phyloP scores from a whole-genome alignment of 306 rosid genomes.

The Acacia melanoxylon region DNA sequence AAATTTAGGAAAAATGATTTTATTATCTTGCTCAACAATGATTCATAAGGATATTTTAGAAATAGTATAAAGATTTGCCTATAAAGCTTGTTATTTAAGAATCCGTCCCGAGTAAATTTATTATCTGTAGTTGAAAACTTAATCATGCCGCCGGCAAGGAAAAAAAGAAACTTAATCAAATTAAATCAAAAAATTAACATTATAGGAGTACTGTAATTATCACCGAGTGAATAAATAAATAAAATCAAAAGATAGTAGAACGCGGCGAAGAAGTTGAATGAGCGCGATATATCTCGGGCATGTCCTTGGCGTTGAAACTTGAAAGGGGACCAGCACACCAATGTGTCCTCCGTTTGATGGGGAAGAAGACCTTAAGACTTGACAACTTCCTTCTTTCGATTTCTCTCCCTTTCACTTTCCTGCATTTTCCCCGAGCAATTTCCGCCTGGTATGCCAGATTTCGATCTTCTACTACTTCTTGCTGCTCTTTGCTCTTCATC shows the following conservation, averaged over 20 bases:
- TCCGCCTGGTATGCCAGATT: constrained; percentile 30
- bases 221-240: too few relatives aligned
- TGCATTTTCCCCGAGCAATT: constrained; percentile 31
- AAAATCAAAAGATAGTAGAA: background rate
- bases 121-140: background rate
- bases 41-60: too few relatives aligned
- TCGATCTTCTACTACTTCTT: background rate
- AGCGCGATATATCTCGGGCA: background rate
- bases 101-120: background rate
- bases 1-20: too few relatives aligned
- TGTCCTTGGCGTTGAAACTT: background rate
- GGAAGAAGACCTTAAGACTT: background rate
- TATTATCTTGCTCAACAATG: too few relatives aligned
- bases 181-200: background rate
- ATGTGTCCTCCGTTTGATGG: background rate
- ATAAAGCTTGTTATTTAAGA: too few relatives aligned
- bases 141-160: background rate
- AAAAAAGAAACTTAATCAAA: background rate
- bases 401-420: background rate
- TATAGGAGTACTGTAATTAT: too few relatives aligned
- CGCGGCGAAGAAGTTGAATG: background rate
- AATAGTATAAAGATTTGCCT: too few relatives aligned
- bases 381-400: background rate
- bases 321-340: background rate
- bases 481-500: background rate